Evolutionary conservation across 441 rosid species (phyloP), one percentile per base, ranked within the genome.

Genomic region (Eruca vesicaria): DNA sequence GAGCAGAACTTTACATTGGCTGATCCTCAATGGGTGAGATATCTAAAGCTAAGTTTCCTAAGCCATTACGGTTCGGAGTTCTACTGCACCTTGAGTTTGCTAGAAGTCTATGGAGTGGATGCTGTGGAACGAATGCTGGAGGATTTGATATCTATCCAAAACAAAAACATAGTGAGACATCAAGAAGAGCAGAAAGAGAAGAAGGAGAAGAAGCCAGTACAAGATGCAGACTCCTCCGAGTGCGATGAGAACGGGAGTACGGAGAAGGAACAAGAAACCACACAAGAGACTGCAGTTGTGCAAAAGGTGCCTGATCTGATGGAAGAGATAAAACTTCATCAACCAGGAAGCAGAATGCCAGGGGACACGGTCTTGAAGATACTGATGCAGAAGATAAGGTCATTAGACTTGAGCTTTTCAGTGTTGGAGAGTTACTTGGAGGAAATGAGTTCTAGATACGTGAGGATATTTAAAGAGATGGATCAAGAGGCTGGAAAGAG

Each of bases 61-160:
- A 87, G 85, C 82, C 98, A 95, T 80, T 81, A 93, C 63, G 97
- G 99, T 11, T 82, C 88, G 20, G 99, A 93, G 75, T 95, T 95
- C 76, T 93, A 95, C 64, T 95, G 99, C 71, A 95, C 99, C 0
- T 79, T 93, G 69, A 95, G 98, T 74, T 78, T 86, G 63, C 55
- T 93, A 48, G 93, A 93, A 88, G 93, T 87, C 20, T 93, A 85
- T 58, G 98, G 99, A 74, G 97, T 95, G 48, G 98, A 95, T 69
- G 97, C 97, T 50, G 91, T 93, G 65, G 99, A 95, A 73, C 61
- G 87, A 69, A 90, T 93, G 98, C 83, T 95, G 59, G 98, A 91
- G 69, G 98, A 95, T 88, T 82, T 93, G 86, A 88, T 95, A 59
- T 87, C 89, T 7, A 82, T 74, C 78, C 93, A 87, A 79, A 89